phyloP scores from a whole-genome alignment of 2,329 filamentous ascomycete species.

The Passalora sequoiae region DNA sequence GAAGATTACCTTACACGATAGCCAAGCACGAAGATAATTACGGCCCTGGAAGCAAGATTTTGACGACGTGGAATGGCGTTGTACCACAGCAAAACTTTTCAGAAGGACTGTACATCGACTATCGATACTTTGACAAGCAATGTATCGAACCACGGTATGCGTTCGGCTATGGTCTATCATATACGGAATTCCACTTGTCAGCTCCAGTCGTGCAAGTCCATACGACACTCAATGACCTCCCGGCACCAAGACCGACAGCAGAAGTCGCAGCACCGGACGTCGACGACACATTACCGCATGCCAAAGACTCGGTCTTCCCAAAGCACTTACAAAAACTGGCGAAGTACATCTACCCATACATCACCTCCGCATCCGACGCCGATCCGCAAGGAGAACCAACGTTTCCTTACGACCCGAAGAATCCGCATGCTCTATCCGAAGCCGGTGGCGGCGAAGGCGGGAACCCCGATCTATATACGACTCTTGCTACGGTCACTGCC shows the following conservation, averaged over 20 bases:
- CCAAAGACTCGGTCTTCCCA: conserved; percentile 58
- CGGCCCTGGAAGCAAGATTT: conserved; percentile 63
- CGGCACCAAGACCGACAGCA: conserved; percentile 35
- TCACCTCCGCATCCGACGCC: conserved; percentile 49
- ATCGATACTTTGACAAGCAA: conserved; percentile 78
- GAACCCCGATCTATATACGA: conserved; percentile 61
- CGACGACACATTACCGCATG: conserved; percentile 50
- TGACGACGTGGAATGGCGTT: conserved; percentile 64
- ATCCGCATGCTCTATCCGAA: conserved; percentile 47
- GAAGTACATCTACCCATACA: conserved; percentile 71
- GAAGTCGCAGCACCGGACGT: conserved; percentile 52
- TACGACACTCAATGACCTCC: conserved; percentile 13
- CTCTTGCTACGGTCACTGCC: conserved; percentile 48
- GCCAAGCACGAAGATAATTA: conserved; percentile 70
- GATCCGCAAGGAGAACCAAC: conserved; percentile 36
- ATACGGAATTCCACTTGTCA: conserved; percentile 65
- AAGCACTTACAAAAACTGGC: conserved; percentile 54
- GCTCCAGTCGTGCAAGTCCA: conserved; percentile 46
- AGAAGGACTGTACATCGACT: conserved; percentile 83
- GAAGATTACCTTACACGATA: conserved; percentile 84
- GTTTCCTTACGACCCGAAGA: conserved; percentile 50
- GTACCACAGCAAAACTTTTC: conserved; percentile 76
- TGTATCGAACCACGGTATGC: conserved; percentile 71
- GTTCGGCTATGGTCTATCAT: conserved; percentile 81
- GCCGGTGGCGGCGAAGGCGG: conserved; percentile 66